These are phyloP conservation scores for Echria macrotheca DNA, from an alignment of 495 filamentous ascomycete species.

Conservation along the genomic window DNA sequence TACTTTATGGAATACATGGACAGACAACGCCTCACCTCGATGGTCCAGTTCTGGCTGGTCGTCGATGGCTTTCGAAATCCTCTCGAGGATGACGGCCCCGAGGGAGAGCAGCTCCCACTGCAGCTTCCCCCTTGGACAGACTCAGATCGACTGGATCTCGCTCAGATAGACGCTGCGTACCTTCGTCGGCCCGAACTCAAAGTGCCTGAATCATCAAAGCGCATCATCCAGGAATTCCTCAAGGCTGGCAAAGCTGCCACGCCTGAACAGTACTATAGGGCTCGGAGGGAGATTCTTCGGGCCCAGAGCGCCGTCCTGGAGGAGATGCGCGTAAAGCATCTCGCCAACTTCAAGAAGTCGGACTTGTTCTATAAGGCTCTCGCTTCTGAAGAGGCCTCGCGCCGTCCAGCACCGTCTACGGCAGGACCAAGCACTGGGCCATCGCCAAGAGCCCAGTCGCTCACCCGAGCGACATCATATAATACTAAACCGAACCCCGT, in stretches of 20 bases:
- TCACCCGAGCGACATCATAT: slow-evolving; percentile 30
- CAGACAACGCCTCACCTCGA: slow-evolving; percentile 72
- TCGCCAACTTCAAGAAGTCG: slow-evolving; percentile 81
- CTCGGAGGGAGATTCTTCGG: slow-evolving; percentile 71
- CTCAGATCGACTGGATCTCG: slow-evolving; percentile 79
- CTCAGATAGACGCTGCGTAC: slow-evolving; percentile 85
- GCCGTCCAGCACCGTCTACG: slow-evolving; percentile 24
- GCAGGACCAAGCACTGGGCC: slow-evolving; percentile 24
- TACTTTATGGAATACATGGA: slow-evolving; percentile 99
- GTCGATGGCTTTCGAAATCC: slow-evolving; percentile 97
- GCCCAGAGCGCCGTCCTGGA: slow-evolving; percentile 80
- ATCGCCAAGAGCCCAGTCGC: slow-evolving; percentile 16
- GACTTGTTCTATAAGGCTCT: slow-evolving; percentile 94
- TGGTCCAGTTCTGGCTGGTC: slow-evolving; percentile 98
- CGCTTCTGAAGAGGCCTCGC: slow-evolving; percentile 75
- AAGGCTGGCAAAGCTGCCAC: slow-evolving; percentile 69
- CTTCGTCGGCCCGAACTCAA: slow-evolving; percentile 76
- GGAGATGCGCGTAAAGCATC: slow-evolving; percentile 72
- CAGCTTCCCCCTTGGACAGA: slow-evolving; percentile 70
- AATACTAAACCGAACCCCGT: slow-evolving; percentile 37
- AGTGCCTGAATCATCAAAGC: slow-evolving; percentile 60
- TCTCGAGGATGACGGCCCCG: slow-evolving; percentile 75
- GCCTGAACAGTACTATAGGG: slow-evolving; percentile 74
- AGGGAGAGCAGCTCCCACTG: slow-evolving; percentile 58
- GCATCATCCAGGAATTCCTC: slow-evolving; percentile 69